A percentile compares a stretch with the other conserved stretches of the same genome.
Evolutionary conservation across 352 stramenopile genomes (phyloP).

Genomic region (Phytophthora sojae): DNA sequence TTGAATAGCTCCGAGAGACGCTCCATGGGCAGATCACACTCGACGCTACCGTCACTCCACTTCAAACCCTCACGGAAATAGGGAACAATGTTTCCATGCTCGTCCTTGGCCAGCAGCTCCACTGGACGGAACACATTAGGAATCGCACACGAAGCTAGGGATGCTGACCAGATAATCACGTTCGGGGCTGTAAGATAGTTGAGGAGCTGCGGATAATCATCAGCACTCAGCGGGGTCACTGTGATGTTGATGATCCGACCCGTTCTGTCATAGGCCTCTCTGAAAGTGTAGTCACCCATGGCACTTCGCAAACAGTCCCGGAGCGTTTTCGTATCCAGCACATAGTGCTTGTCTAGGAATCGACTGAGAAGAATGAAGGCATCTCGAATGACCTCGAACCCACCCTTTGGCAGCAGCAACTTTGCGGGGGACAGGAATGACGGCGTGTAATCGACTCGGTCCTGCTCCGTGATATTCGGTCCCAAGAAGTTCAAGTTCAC

Average conservation of each 20-base stretch:
- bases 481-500: conserved; percentile 74
- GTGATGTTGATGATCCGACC: conserved; percentile 99
- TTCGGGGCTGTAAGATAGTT: conserved; percentile 99
- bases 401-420: conserved; percentile 51
- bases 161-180: conserved; percentile 98
- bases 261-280: conserved; percentile 98
- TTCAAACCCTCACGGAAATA: conserved; percentile 86
- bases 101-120: conserved; percentile 96
- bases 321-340: conserved; percentile 76
- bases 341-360: conserved; percentile 75
- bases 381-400: conserved; percentile 58
- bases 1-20: conserved; percentile 97
- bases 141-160: conserved; percentile 95
- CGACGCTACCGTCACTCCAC: conserved; percentile 95
- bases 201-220: conserved; percentile 96
- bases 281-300: conserved; percentile 98
- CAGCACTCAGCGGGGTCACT: conserved; percentile 91
- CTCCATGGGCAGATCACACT: conserved; percentile 97
- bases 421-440: conserved; percentile 54
- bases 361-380: conserved; percentile 64
- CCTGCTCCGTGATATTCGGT: conserved; percentile 70
- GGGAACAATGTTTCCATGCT: conserved; percentile 80
- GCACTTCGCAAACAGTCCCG: conserved; percentile 81
- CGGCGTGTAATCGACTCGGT: conserved; percentile 65
- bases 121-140: conserved; percentile 95